Conservation (phyloP, 441 rosid genomes). For the Syzygium malaccense region DNA sequence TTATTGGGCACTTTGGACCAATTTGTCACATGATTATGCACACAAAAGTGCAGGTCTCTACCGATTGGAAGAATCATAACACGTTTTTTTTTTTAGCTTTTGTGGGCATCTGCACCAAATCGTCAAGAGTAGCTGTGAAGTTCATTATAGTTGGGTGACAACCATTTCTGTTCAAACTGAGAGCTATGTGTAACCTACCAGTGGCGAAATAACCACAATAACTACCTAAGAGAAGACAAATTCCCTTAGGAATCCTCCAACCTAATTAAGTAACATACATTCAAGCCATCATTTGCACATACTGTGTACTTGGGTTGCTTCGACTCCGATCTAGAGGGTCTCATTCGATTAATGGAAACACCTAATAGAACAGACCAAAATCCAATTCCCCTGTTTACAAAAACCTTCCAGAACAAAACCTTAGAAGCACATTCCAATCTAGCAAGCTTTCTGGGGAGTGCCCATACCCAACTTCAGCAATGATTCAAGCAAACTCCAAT, state of each 20-base stretch:
- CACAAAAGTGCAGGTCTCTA: background rate
- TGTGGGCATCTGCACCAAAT: background rate
- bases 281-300: background rate
- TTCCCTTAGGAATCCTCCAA: background rate
- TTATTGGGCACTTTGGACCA: background rate
- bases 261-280: background rate
- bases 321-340: background rate
- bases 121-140: background rate
- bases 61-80: background rate
- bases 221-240: background rate
- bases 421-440: background rate
- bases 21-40: background rate
- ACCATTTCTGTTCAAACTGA: background rate
- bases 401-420: background rate
- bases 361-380: background rate
- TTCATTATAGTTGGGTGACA: background rate
- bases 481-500: background rate
- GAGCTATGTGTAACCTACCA: background rate
- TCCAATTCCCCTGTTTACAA: background rate
- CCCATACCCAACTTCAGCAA: background rate
- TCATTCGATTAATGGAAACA: background rate
- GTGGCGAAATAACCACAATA: background rate
- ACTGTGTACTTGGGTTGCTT: background rate
- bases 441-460: background rate
- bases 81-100: background rate